Percentiles rank a stretch among this genome's conserved stretches.
Evolutionary conservation across 768 basidiomycete species (phyloP).

Genomic region (Russula ochroleuca): DNA sequence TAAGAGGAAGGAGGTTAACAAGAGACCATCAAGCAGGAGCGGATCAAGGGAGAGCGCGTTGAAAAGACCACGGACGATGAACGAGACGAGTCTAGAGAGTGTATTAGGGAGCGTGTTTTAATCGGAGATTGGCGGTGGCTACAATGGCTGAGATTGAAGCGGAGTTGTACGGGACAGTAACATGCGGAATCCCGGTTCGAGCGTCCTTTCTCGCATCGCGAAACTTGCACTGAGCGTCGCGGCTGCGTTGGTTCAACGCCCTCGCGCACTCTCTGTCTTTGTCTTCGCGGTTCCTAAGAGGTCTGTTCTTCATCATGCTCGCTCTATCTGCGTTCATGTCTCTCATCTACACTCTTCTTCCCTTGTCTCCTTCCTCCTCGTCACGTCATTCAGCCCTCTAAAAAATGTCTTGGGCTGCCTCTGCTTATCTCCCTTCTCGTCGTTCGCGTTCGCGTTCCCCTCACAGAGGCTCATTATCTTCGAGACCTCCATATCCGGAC

Average conservation of each 20-base stretch:
- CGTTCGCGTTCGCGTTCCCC: slow-evolving; percentile 85
- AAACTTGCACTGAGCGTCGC: slow-evolving; percentile 46
- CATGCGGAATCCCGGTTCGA: slow-evolving; percentile 25
- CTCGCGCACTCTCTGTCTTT: slow-evolving; percentile 34
- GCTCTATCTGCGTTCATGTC: slow-evolving; percentile 67
- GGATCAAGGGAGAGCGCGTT: not conserved
- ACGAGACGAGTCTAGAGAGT: not conserved
- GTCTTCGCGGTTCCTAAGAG: slow-evolving; percentile 61
- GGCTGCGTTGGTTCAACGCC: slow-evolving; percentile 40
- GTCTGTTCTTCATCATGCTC: slow-evolving; percentile 93
- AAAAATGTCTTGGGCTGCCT: slow-evolving; percentile 63
- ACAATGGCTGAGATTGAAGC: slow-evolving; percentile 29
- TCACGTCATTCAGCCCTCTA: slow-evolving; percentile 46
- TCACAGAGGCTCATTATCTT: slow-evolving; percentile 46
- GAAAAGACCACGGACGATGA: not conserved
- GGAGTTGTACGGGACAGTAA: slow-evolving; percentile 41
- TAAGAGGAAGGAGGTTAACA: slow-evolving; percentile 27
- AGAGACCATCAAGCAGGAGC: not conserved
- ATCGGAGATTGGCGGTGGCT: slow-evolving; percentile 19
- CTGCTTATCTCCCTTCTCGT: slow-evolving; percentile 66
- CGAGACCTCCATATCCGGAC: slow-evolving; percentile 56
- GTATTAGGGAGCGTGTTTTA: slow-evolving; percentile 38
- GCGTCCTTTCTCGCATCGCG: slow-evolving; percentile 49
- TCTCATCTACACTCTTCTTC: slow-evolving; percentile 61
- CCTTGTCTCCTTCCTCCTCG: slow-evolving; percentile 46